Base-by-base conservation (phyloP, 768 basidiomycete species). In the Boletus rufocinnamomeus region DNA sequence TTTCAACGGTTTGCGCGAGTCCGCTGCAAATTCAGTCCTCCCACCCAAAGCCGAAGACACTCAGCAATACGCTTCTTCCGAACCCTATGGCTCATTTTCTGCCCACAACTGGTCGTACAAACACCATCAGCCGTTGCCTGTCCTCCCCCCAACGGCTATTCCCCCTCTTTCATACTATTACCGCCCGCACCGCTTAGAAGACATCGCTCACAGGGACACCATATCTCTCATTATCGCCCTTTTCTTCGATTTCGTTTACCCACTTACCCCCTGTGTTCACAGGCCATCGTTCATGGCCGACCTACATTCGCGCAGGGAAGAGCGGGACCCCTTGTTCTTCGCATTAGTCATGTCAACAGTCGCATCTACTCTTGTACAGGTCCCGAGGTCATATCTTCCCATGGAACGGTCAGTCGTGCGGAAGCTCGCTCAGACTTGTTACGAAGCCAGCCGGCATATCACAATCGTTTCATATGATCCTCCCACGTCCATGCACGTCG, bases 181-280 rank as follows among this genome's bases (percentile, higher is more conserved):
- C 68, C 82, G 86, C n/a, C 82, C 87, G 2, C 87, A 87, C 67
- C 80, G 89, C 35, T 77, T 96, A 47, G 90, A 94, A 67, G 86
- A 90, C 59, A 84, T 95, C 53, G 89, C 92, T 11, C 89, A 91
- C 21, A 81, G 91, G 53, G 88, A 91, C 57, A 89, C 87, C 6
- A 86, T 95, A 49, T 83, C 84, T 41, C 84, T 91, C 58, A 89
- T 96, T 64, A 86, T 95, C 61, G 82, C 88, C 40, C 83, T 95
- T 14, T 97, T 93, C 77, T 96, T 95, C 70, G 94, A 95, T 72
- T 96, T 92, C 69, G 91, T 95, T 49, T 94, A 94, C 72, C 89
- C 91, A 10, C 80, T 96, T 34, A 95, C 91, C 10, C 94, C 94
- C 6, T 93, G 91, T 72, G 77, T 97, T 45, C 95, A 97, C 76